Conservation (phyloP, 2,329 filamentous ascomycete species). For the Clonostachys sp. region DNA sequence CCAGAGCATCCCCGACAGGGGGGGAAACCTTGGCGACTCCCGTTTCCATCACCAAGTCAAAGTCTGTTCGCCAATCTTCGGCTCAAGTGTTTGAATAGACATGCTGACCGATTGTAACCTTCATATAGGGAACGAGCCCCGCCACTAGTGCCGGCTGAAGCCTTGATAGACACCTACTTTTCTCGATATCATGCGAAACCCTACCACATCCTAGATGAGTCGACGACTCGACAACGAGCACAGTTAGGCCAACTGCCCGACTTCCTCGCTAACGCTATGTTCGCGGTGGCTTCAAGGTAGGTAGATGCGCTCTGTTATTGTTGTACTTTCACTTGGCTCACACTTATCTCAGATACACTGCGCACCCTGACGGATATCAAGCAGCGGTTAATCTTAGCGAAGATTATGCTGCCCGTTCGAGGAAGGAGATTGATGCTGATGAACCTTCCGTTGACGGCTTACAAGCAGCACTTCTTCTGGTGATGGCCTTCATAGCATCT, state of each 20-base stretch:
- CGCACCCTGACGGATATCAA: conserved; percentile 62
- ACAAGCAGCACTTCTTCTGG: conserved; percentile 71
- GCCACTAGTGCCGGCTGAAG: conserved; percentile 48
- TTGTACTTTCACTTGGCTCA: conserved; percentile 1
- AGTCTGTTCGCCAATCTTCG: too few species aligned
- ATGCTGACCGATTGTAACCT: too few species aligned
- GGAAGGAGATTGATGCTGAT: conserved; percentile 70
- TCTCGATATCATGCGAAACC: conserved; percentile 75
- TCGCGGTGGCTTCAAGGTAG: conserved; percentile 59
- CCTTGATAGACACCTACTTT: conserved; percentile 76
- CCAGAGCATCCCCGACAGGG: conserved; percentile 14
- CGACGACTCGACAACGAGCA: conserved; percentile 65
- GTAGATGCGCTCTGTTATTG: conserved; percentile 6
- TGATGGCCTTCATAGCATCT: conserved; percentile 69
- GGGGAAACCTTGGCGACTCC: background rate
- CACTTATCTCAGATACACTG: conserved; percentile 51
- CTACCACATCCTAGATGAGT: conserved; percentile 77
- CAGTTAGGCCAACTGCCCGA: conserved; percentile 61
- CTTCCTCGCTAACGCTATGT: conserved; percentile 52
- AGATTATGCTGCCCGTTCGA: conserved; percentile 67
- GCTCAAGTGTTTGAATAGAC: too few species aligned
- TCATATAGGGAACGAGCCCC: conserved; percentile 37
- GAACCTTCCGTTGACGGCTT: conserved; percentile 76
- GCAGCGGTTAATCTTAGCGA: conserved; percentile 65
- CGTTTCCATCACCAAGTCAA: too few species aligned